These are phyloP conservation scores for Lipomyces spencermartinsiae DNA, from an alignment of 805 yeast species.

Conservation along the genomic window DNA sequence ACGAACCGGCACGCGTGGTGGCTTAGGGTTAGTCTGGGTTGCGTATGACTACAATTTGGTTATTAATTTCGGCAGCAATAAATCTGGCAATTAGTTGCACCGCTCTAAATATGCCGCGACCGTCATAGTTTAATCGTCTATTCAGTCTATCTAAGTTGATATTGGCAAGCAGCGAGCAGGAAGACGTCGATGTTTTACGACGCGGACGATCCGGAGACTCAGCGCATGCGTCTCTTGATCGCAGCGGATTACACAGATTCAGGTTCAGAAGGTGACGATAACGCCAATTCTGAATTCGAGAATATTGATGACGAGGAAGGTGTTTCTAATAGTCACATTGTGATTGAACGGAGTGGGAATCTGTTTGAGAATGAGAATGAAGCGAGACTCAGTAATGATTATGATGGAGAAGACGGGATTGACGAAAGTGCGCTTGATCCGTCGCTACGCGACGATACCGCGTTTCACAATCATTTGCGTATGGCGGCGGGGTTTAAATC, in stretches of 20 bases:
- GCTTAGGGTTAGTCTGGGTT: too few species aligned
- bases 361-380: constrained; percentile 37
- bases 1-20: too few species aligned
- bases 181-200: constrained; percentile 22
- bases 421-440: constrained; percentile 19
- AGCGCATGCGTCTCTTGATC: constrained; percentile 31
- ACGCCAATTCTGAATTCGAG: constrained; percentile 34
- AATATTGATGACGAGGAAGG: constrained; percentile 39
- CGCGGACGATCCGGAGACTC: constrained; percentile 28
- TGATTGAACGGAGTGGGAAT: neutral
- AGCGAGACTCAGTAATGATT: constrained; percentile 34
- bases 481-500: constrained; percentile 26
- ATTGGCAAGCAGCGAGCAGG: neutral
- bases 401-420: neutral
- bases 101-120: neutral
- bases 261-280: constrained; percentile 22
- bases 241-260: constrained; percentile 33
- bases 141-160: neutral
- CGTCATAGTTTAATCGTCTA: neutral
- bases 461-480: constrained; percentile 19
- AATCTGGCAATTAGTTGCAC: neutral
- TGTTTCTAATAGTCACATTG: neutral
- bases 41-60: too few species aligned
- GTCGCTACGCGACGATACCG: constrained; percentile 10
- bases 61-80: too few species aligned